Conservation (phyloP, 768 basidiomycete species). For the Paxillus ammoniavirescens region DNA sequence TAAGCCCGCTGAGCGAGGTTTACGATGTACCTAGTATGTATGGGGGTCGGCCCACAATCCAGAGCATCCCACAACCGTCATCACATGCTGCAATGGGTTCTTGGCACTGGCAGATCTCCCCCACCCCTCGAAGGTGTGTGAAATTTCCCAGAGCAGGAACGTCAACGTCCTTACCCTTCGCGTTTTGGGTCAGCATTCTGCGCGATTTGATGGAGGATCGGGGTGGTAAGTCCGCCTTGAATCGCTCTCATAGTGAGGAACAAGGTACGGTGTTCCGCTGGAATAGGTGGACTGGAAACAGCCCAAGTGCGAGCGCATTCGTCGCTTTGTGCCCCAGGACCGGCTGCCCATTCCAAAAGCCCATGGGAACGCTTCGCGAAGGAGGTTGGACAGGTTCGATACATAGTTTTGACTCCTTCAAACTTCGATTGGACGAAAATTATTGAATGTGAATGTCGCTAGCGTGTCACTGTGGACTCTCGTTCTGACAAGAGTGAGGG, state of each 20-base stretch:
- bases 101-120: slow-evolving; percentile 43
- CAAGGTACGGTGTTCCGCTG: slow-evolving; percentile 22
- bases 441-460: slow-evolving; percentile 54
- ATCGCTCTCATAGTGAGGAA: slow-evolving; percentile 57
- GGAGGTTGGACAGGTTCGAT: slow-evolving; percentile 50
- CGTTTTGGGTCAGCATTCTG: slow-evolving; percentile 8
- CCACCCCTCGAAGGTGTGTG: slow-evolving; percentile 51
- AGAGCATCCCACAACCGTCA: slow-evolving; percentile 38
- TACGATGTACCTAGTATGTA: slow-evolving; percentile 39
- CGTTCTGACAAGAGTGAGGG: slow-evolving; percentile 24
- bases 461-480: slow-evolving; percentile 33
- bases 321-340: slow-evolving; percentile 49
- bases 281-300: slow-evolving; percentile 37
- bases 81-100: slow-evolving; percentile 23
- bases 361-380: slow-evolving; percentile 45
- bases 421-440: slow-evolving; percentile 26
- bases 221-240: slow-evolving; percentile 51
- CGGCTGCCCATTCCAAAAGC: slow-evolving; percentile 47
- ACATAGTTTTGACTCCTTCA: slow-evolving; percentile 51
- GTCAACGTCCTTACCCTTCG: slow-evolving; percentile 3
- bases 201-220: slow-evolving; percentile 48
- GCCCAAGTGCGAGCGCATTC: slow-evolving; percentile 68
- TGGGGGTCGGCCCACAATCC: slow-evolving; percentile 64
- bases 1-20: slow-evolving; percentile 12
- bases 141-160: slow-evolving; percentile 35